Evolutionary conservation across 129 eudicot species (phyloP).

Genomic region (Escallonia herrerae): DNA sequence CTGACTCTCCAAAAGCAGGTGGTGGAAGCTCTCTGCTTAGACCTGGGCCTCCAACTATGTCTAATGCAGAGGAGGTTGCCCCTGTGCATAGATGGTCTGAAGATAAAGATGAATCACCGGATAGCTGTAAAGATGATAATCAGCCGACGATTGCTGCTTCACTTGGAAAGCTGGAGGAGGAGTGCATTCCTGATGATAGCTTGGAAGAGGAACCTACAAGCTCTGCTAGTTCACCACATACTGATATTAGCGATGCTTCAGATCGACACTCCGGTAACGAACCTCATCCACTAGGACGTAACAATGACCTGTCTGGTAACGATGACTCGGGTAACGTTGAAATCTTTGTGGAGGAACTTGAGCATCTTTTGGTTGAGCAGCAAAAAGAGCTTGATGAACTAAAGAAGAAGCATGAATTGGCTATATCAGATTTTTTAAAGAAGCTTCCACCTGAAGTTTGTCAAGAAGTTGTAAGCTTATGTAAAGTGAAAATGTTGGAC

Average conservation of each 20-base stretch:
- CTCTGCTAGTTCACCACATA: neutral
- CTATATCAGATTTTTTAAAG: slow-evolving; percentile 42
- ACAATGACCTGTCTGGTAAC: neutral
- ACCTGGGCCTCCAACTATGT: slow-evolving; percentile 37
- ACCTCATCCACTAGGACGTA: slow-evolving; percentile 6
- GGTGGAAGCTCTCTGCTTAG: slow-evolving; percentile 45
- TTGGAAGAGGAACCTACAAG: slow-evolving; percentile 2
- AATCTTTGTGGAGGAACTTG: slow-evolving; percentile 39
- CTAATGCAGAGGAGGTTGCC: slow-evolving; percentile 13
- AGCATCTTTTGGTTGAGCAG: slow-evolving; percentile 56
- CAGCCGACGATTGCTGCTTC: slow-evolving; percentile 9
- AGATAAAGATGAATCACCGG: slow-evolving; percentile 28
- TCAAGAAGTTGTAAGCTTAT: slow-evolving; percentile 32
- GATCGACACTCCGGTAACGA: slow-evolving; percentile 7
- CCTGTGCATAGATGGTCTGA: slow-evolving; percentile 27
- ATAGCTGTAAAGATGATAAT: slow-evolving; percentile 15
- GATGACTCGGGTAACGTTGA: slow-evolving; percentile 27
- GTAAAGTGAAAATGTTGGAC: slow-evolving; percentile 36
- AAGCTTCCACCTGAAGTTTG: slow-evolving; percentile 52
- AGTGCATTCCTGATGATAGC: neutral
- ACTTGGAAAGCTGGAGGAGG: slow-evolving; percentile 8
- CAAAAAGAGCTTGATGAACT: slow-evolving; percentile 68
- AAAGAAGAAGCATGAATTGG: slow-evolving; percentile 50
- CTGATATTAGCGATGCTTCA: neutral
- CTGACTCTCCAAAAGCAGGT: slow-evolving; percentile 56